Evolutionary conservation across 2,329 filamentous ascomycete genomes (phyloP), one percentile per base, ranked within the genome.

Genomic region (Cordyceps farinosa): DNA sequence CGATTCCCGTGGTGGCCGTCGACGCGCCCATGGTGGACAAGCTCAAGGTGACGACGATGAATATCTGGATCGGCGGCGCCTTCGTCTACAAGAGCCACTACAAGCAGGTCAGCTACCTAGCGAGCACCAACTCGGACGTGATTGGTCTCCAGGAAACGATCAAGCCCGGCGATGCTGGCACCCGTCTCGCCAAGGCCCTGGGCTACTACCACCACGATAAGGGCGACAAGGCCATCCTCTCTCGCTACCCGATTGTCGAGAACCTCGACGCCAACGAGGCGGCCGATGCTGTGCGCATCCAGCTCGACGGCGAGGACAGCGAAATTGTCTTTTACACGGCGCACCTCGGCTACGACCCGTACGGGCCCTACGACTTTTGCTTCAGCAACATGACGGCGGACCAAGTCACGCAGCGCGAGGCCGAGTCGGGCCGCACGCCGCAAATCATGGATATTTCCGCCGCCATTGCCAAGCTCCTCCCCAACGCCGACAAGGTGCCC

Each of bases 331-430:
- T 78, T 52, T 77, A 72, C 69, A 73, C 71, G 32, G 70, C 70
- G 47, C 77, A 79, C 57, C 64, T 79, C 7, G 76, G 73, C 2
- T 74, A 72, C 48, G 67, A 69, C 29, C 78, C 78, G 0, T 79
- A 80, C 51, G 77, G 78, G 0, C 78, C 78, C 0, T 79, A 79
- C 64, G 77, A 78, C 54, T 76, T 78, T 63, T 79, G 78, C 71
- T 79, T 73, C 51, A 69, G 75, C 47, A 68, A 73, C 17, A 72
- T 74, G 69, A 66, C 68, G 2, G 65, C 71, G 3, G 73, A 75
- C 1, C 59, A 71, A 53, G 74, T 79, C 3, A 65, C 78, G 2
- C 57, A 70, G 62, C 68, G 71, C 8, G 78, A 79, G 64, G 68
- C 63, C 5, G 42, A 73, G 48, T 79, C 77, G 0, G 72, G 74